Evolutionary conservation across 257 asterid genomes (phyloP), one percentile per base, ranked within the genome.

Genomic region (Solanum sitiens): DNA sequence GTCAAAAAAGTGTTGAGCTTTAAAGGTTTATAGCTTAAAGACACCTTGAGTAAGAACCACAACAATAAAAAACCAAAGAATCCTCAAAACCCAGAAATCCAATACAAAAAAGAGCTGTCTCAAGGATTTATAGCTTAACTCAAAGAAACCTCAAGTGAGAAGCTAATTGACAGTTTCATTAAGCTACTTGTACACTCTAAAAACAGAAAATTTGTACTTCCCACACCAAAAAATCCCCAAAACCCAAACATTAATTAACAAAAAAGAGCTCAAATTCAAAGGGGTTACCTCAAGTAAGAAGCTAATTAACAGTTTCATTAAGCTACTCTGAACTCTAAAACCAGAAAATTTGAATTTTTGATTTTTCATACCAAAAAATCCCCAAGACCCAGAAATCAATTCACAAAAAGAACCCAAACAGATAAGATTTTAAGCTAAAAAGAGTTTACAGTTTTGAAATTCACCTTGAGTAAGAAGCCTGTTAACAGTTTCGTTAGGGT

Each of bases 401-500:
- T 44, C 3, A 18, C 21, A 13, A 76, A n/a, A 40, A 1, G 8
- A 40, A 76, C 35, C 21, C 23, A 77, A 44, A 42, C 3, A 76
- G 35, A 25, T 2, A 67, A 25, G 16, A 27, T 13, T 61, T 39
- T 23, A 7, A 39, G 56, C 6, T 75, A 39, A 21, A 75, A 23
- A 21, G 44, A 18, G 79, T 72, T 72, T 72, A 72, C 20, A 33
- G 45, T 33, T 72, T 18, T 8, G 7, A 71, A 74, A 71, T 37
- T 16, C 7, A 72, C 79, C 98, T 94, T 94, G 98, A 86, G 94
- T 92, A 45, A 94, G 94, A 42, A 95, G 93, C 75, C 98, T 96
- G 91, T 89, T 91, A 16, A 95, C 96, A 44, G 99, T 94, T 90
- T 94, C 98, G 89, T 96, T 93, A 88, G 98, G 99, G 98, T 96